phyloP scores from a whole-genome alignment of 768 basidiomycete species.

The Galerina sulciceps region DNA sequence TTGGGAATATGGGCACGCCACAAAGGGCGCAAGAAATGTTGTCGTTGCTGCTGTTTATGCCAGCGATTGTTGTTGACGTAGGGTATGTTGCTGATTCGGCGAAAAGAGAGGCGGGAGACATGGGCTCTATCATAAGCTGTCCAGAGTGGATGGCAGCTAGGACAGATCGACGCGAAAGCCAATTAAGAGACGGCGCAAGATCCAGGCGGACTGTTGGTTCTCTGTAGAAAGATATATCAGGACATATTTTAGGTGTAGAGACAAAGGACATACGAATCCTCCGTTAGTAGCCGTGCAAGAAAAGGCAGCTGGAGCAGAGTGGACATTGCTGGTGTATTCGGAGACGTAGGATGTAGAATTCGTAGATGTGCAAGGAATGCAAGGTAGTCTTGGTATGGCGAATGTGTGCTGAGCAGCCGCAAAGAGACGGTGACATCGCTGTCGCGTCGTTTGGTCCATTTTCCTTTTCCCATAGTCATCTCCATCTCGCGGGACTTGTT shows the following conservation, averaged over 20 bases:
- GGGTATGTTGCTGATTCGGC: constrained; percentile 50
- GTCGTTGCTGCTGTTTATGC: constrained; percentile 43
- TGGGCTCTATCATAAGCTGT: constrained; percentile 87
- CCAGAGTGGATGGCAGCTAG: constrained; percentile 84
- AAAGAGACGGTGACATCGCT: constrained; percentile 32
- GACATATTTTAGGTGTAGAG: constrained; percentile 5
- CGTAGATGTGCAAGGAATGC: constrained; percentile 80
- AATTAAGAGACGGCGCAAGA: constrained; percentile 91
- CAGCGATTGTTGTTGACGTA: constrained; percentile 46
- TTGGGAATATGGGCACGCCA: constrained; percentile 59
- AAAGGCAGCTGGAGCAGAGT: constrained; percentile 82
- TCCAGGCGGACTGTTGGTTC: constrained; percentile 94
- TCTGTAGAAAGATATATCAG: constrained; percentile 41
- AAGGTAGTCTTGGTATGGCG: constrained; percentile 81
- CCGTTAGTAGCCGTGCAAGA: constrained; percentile 70
- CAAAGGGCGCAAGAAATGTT: constrained; percentile 83
- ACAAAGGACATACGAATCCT: constrained; percentile 79
- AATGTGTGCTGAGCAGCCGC: constrained; percentile 67
- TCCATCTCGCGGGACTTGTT: constrained; percentile 52
- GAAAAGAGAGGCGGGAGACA: constrained; percentile 64
- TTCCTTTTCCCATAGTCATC: constrained; percentile 66
- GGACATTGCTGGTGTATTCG: constrained; percentile 67
- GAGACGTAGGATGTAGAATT: constrained; percentile 62
- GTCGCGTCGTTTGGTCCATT: constrained; percentile 57
- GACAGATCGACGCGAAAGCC: constrained; percentile 88